These are phyloP conservation scores for Phenoliferia sp. DNA, from an alignment of 1,284 basidiomycete species.

Conservation along the genomic window DNA sequence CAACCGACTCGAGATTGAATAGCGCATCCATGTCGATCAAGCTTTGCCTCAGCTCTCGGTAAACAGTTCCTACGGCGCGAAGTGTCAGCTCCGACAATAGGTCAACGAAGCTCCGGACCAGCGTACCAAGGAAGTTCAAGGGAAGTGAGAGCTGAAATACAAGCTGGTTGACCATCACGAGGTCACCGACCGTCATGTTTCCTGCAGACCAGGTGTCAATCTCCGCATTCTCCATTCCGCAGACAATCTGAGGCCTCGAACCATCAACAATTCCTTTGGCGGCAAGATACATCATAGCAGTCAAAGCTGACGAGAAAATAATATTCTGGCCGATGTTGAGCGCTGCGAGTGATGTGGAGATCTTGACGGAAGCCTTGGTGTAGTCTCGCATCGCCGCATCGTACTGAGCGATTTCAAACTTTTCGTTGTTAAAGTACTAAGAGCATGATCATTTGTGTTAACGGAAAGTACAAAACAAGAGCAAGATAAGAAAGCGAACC, in stretches of 20 bases:
- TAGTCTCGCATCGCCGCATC: conserved; percentile 83
- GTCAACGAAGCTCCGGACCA: no score
- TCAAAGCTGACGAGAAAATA: conserved; percentile 89
- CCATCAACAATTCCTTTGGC: conserved; percentile 90
- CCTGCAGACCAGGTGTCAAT: conserved; percentile 49
- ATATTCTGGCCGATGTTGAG: conserved; percentile 95
- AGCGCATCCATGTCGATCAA: conserved; percentile 94
- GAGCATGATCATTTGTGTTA: neutral
- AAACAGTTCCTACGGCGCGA: conserved; percentile 60
- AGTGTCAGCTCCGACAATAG: neutral
- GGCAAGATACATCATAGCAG: conserved; percentile 92
- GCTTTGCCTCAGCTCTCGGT: conserved; percentile 91
- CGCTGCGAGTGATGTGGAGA: conserved; percentile 86
- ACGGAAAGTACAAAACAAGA: no score
- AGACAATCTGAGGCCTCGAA: conserved; percentile 38
- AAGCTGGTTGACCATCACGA: conserved; percentile 99
- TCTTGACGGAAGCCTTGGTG: conserved; percentile 87
- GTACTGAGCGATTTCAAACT: conserved; percentile 84
- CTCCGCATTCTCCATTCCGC: neutral
- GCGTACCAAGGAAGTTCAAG: conserved; percentile 81
- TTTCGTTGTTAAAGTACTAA: conserved; percentile 99
- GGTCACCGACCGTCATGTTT: conserved; percentile 94
- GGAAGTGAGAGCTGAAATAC: conserved; percentile 96
- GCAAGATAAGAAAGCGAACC: conserved; percentile 48
- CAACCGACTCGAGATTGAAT: conserved; percentile 83